Evolutionary conservation across 805 yeast genomes (phyloP).

Genomic region (Starmerella powellii): DNA sequence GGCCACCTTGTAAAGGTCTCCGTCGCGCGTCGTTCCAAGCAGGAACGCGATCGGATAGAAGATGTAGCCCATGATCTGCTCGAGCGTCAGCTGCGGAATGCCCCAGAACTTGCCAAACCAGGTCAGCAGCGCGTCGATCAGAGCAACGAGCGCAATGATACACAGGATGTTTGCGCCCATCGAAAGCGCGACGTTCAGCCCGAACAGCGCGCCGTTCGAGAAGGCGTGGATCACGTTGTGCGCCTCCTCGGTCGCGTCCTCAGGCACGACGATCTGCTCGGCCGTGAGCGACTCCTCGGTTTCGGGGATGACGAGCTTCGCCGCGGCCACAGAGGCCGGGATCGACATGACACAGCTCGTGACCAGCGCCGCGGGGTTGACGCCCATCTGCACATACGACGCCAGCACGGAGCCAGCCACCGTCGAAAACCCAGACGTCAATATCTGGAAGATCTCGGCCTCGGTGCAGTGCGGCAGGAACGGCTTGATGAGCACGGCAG

Average conservation of each 20-base stretch:
- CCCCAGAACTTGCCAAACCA: slow-evolving; percentile 58
- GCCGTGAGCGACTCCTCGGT: slow-evolving; percentile 42
- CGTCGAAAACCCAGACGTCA: slow-evolving; percentile 53
- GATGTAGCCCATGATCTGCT: slow-evolving; percentile 45
- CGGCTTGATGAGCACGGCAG: slow-evolving; percentile 49
- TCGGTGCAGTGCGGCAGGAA: slow-evolving; percentile 46
- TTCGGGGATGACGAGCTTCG: slow-evolving; percentile 50
- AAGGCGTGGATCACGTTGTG: slow-evolving; percentile 47
- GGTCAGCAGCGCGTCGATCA: slow-evolving; percentile 42
- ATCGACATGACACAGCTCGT: slow-evolving; percentile 61
- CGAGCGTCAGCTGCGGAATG: slow-evolving; percentile 40
- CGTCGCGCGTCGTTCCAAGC: slow-evolving; percentile 41
- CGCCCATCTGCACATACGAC: slow-evolving; percentile 50
- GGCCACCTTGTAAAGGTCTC: slow-evolving; percentile 40
- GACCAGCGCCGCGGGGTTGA: slow-evolving; percentile 49
- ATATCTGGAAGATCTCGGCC: slow-evolving; percentile 51
- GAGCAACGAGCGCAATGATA: slow-evolving; percentile 48
- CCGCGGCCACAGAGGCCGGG: slow-evolving; percentile 50
- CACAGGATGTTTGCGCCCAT: slow-evolving; percentile 48
- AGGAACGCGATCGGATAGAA: slow-evolving; percentile 51
- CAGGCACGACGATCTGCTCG: slow-evolving; percentile 40
- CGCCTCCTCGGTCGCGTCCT: slow-evolving; percentile 35
- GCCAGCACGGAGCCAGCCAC: slow-evolving; percentile 54
- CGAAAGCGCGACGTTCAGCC: slow-evolving; percentile 44
- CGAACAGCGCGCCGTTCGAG: slow-evolving; percentile 46